These are phyloP conservation scores for Eragrostis curvula DNA, from an alignment of 176 grass and related monocot genomes.

Conservation along the genomic window DNA sequence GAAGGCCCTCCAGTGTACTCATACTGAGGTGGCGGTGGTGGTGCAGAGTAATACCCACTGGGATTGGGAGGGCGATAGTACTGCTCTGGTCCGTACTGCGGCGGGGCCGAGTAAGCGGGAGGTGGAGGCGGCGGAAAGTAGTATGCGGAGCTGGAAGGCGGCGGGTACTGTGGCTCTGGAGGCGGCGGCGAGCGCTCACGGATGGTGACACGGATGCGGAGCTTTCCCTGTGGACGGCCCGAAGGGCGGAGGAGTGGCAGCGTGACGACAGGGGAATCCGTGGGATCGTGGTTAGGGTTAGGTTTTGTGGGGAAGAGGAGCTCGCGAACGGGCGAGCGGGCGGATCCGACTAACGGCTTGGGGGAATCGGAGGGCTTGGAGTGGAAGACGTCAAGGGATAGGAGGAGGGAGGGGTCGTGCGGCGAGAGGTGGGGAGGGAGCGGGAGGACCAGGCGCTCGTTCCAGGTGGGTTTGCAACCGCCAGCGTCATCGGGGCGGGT, in stretches of 20 bases:
- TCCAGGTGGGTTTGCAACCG: conserved; percentile 80
- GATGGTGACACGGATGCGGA: conserved; percentile 71
- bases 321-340: conserved; percentile 66
- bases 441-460: conserved; percentile 77
- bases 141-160: conserved; percentile 54
- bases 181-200: conserved; percentile 65
- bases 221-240: conserved; percentile 86
- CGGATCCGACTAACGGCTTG: conserved; percentile 90
- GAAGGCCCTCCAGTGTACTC: conserved; percentile 64
- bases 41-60: conserved; percentile 55
- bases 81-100: conserved; percentile 56
- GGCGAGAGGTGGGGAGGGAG: conserved; percentile 68
- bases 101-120: conserved; percentile 57
- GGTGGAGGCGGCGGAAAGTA: conserved; percentile 66
- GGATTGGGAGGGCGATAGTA: conserved; percentile 49
- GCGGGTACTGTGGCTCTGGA: conserved; percentile 71
- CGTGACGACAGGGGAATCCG: conserved; percentile 51
- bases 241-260: conserved; percentile 81
- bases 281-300: conserved; percentile 55
- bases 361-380: conserved; percentile 95
- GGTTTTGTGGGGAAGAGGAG: conserved; percentile 54
- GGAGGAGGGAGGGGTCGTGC: conserved; percentile 67
- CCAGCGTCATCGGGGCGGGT: conserved; percentile 84
- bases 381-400: conserved; percentile 89
- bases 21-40: conserved; percentile 35